phyloP scores from a whole-genome alignment of 1,139 yeast genomes.

The Debaryomycetaceae sp. region DNA sequence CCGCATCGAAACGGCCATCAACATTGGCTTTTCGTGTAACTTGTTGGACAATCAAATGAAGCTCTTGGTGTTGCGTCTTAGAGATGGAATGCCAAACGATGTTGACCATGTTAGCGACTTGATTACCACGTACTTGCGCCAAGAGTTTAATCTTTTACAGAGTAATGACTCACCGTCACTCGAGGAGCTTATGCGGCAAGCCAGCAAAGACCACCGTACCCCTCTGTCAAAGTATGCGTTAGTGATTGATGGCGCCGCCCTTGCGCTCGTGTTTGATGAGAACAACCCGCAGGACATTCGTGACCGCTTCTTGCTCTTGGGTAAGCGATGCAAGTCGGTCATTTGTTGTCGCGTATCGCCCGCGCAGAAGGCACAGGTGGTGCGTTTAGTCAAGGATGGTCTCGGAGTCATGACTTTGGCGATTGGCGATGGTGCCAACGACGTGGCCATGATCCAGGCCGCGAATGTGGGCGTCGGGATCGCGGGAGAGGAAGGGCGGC shows the following conservation, averaged over 20 bases:
- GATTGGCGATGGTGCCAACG: slow-evolving; percentile 61
- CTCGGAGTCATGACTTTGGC: slow-evolving; percentile 54
- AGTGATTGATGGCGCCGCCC: slow-evolving; percentile 47
- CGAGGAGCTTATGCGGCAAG: slow-evolving; percentile 25
- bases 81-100: slow-evolving; percentile 11
- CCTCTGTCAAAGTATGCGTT: slow-evolving; percentile 39
- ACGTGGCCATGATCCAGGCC: slow-evolving; percentile 60
- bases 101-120: slow-evolving; percentile 20
- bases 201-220: slow-evolving; percentile 39
- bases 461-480: slow-evolving; percentile 59
- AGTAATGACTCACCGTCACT: slow-evolving; percentile 12
- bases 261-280: slow-evolving; percentile 28
- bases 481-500: slow-evolving; percentile 62
- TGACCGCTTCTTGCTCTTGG: slow-evolving; percentile 40
- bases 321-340: slow-evolving; percentile 51
- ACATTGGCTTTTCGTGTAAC: slow-evolving; percentile 94
- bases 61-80: slow-evolving; percentile 47
- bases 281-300: slow-evolving; percentile 6
- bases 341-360: slow-evolving; percentile 60
- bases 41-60: slow-evolving; percentile 81
- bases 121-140: slow-evolving; percentile 27
- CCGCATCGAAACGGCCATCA: slow-evolving; percentile 94
- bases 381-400: slow-evolving; percentile 37
- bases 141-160: slow-evolving; percentile 25
- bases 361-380: slow-evolving; percentile 51